These are phyloP conservation scores for Aspergillus wentii DNA, from an alignment of 495 filamentous ascomycete species.

Conservation along the genomic window DNA sequence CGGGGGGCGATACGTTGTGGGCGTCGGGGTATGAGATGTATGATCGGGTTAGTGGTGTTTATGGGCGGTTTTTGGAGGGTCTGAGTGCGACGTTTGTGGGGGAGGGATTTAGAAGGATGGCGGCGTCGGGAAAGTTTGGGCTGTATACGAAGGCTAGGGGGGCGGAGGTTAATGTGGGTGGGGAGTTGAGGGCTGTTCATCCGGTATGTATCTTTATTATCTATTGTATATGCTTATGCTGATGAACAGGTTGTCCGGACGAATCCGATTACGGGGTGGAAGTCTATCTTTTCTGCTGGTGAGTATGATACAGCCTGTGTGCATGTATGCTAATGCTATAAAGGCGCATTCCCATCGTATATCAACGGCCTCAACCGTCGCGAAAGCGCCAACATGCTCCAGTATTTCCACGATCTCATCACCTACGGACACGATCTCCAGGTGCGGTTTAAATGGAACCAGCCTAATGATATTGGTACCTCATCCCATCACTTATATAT, in stretches of 20 bases:
- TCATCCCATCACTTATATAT: not conserved
- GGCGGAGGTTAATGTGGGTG: conserved; percentile 56
- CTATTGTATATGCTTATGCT: no score
- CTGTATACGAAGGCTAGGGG: conserved; percentile 53
- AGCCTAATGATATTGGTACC: conserved; percentile 47
- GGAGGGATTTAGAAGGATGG: conserved; percentile 13
- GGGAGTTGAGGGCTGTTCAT: conserved; percentile 52
- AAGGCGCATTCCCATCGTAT: conserved; percentile 15
- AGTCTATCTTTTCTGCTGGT: conserved; percentile 61
- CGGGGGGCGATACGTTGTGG: conserved; percentile 66
- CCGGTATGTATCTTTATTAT: conserved; percentile 27
- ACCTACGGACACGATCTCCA: conserved; percentile 70
- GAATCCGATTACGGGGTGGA: conserved; percentile 76
- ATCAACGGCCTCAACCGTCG: conserved; percentile 16
- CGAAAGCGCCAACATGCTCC: conserved; percentile 52
- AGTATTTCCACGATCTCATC: conserved; percentile 55
- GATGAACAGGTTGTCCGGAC: conserved; percentile 60
- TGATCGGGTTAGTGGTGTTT: conserved; percentile 58
- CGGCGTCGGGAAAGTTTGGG: conserved; percentile 30
- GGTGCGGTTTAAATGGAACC: conserved; percentile 57
- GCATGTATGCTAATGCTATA: conserved; percentile 19
- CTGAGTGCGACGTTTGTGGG: conserved; percentile 52
- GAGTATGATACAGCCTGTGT: no score
- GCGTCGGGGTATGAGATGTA: conserved; percentile 69
- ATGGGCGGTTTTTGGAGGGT: conserved; percentile 58